These are phyloP conservation scores for Penicillium macrosclerotiorum DNA, from an alignment of 495 filamentous ascomycete species.

Conservation along the genomic window DNA sequence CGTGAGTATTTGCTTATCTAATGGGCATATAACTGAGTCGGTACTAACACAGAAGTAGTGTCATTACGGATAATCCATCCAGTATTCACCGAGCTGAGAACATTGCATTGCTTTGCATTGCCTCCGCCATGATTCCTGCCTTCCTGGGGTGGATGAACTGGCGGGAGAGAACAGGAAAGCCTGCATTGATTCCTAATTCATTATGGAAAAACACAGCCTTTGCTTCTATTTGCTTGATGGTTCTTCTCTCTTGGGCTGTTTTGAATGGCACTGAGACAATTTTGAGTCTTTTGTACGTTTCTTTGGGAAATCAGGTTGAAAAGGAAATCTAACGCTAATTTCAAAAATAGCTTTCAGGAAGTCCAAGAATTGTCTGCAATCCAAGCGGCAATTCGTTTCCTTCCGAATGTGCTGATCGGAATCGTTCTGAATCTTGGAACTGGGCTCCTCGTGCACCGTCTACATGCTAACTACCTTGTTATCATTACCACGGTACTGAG, in stretches of 20 bases:
- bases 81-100: constrained; percentile 36
- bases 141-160: constrained; percentile 49
- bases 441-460: constrained; percentile 50
- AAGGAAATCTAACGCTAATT: too few relatives aligned
- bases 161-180: constrained; percentile 36
- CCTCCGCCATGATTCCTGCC: constrained; percentile 34
- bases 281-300: constrained; percentile 46
- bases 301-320: too few relatives aligned
- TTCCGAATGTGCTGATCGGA: constrained; percentile 53
- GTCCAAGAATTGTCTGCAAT: constrained; percentile 45
- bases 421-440: constrained; percentile 49
- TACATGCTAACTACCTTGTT: constrained; percentile 47
- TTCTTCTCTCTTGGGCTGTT: constrained; percentile 47
- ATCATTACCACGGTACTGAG: constrained; percentile 40
- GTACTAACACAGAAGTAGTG: constrained; percentile 20
- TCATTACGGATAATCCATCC: constrained; percentile 34
- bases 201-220: constrained; percentile 53
- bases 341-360: constrained; percentile 41
- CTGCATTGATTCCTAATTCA: constrained; percentile 54
- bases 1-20: constrained; percentile 24
- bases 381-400: constrained; percentile 50
- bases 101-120: constrained; percentile 38
- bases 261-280: constrained; percentile 52
- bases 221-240: constrained; percentile 48
- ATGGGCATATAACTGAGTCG: too few relatives aligned